phyloP scores from a whole-genome alignment of 2,329 filamentous ascomycete genomes.

The Neurospora sp. region DNA sequence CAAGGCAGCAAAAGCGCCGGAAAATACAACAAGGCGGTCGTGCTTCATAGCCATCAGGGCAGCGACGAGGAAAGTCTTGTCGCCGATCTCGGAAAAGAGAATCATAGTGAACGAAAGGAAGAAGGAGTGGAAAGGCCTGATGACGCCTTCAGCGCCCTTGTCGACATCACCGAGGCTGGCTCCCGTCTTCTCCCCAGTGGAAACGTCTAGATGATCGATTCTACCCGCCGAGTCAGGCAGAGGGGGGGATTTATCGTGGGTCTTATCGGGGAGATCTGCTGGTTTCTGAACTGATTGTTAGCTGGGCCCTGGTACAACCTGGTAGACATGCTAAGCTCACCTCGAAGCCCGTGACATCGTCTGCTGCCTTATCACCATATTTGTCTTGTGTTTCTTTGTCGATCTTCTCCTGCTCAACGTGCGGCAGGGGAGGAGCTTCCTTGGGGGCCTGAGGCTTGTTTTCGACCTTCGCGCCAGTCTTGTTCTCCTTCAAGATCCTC shows the following conservation, averaged over 20 bases:
- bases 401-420: slow-evolving; percentile 68
- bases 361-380: slow-evolving; percentile 25
- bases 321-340: slow-evolving; percentile 29
- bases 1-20: slow-evolving; percentile 83
- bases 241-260: slow-evolving; percentile 63
- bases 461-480: slow-evolving; percentile 53
- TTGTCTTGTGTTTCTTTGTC: slow-evolving; percentile 30
- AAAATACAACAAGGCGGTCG: slow-evolving; percentile 84
- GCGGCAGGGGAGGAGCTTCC: slow-evolving; percentile 70
- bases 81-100: slow-evolving; percentile 88
- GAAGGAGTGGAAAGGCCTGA: slow-evolving; percentile 79
- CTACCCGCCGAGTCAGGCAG: slow-evolving; percentile 54
- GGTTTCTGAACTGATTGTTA: slow-evolving; percentile 53
- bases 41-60: slow-evolving; percentile 99
- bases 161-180: slow-evolving; percentile 25
- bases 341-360: slow-evolving; percentile 43
- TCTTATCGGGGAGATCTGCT: slow-evolving; percentile 65
- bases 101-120: slow-evolving; percentile 95
- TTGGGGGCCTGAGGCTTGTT: slow-evolving; percentile 79
- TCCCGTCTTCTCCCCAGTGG: slow-evolving; percentile 26
- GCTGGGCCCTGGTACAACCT: neutral
- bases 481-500: slow-evolving; percentile 55
- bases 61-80: slow-evolving; percentile 97
- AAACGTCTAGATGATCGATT: slow-evolving; percentile 51
- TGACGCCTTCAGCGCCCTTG: slow-evolving; percentile 48